Percentiles rank a stretch among this genome's conserved stretches.
These are phyloP conservation scores for Vachellia pachyceras DNA, from an alignment of 306 rosid species.

Conservation along the genomic window DNA sequence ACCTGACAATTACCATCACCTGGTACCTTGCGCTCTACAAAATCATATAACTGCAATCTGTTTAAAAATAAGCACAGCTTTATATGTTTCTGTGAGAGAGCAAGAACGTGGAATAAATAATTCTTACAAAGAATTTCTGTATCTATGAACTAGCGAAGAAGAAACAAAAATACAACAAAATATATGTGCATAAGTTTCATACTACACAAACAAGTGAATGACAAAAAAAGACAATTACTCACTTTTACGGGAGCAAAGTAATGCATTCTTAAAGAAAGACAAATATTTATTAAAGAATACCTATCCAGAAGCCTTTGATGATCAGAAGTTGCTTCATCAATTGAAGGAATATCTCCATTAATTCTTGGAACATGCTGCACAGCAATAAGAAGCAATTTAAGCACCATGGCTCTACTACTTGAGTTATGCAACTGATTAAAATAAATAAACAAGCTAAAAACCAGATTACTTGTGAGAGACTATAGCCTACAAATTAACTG, in stretches of 20 bases:
- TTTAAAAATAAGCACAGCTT: conserved; percentile 11
- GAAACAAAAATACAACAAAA: conserved; percentile 13
- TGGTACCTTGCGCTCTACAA: conserved; percentile 66
- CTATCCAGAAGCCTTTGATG: conserved; percentile 85
- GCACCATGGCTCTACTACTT: neutral
- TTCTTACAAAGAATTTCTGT: conserved; percentile 8
- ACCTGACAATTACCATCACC: conserved; percentile 97
- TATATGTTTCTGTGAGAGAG: conserved; percentile 5
- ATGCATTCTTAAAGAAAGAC: conserved; percentile 27
- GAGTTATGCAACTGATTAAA: conserved; percentile 14
- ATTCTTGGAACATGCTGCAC: conserved; percentile 84
- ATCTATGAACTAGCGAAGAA: conserved; percentile 13
- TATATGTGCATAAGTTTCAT: conserved; percentile 3
- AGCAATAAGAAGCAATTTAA: conserved; percentile 33
- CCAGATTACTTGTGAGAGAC: conserved; percentile 4
- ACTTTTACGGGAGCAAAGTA: conserved; percentile 9
- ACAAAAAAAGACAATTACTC: conserved; percentile 11
- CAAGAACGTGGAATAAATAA: conserved; percentile 12
- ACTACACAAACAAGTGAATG: neutral
- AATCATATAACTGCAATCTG: conserved; percentile 69
- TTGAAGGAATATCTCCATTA: conserved; percentile 90
- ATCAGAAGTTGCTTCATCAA: conserved; percentile 82
- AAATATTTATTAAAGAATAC: conserved; percentile 43
- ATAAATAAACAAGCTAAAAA: conserved; percentile 26
- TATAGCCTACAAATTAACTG: neutral